Base-by-base conservation (phyloP, 2,329 filamentous ascomycete genomes). In the Thelonectria olida region DNA sequence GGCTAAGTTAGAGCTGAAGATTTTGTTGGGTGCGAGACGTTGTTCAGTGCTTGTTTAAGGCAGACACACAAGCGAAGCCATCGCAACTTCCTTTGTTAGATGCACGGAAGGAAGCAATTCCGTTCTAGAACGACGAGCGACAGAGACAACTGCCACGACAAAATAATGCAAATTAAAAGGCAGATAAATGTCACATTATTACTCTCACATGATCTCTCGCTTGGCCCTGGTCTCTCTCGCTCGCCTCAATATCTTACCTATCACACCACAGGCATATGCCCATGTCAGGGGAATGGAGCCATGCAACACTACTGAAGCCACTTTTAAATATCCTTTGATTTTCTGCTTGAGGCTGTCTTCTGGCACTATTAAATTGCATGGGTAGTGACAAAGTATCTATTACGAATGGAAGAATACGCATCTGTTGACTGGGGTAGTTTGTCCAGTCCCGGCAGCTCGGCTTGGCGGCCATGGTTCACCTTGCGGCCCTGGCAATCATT, bases 401-500 rank as follows among this genome's bases (percentile, higher is more conserved):
- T n/a, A n/a, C n/a, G n/a, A n/a, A n/a, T n/a, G n/a, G n/a, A n/a
- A n/a, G n/a, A n/a, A n/a, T n/a, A n/a, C n/a, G n/a, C n/a, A n/a
- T n/a, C n/a, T n/a, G n/a, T n/a, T n/a, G n/a, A n/a, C n/a, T n/a
- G n/a, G n/a, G n/a, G n/a, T n/a, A n/a, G n/a, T n/a, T n/a, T n/a
- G n/a, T n/a, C n/a, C n/a, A n/a, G n/a, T n/a, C n/a, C n/a, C n/a
- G n/a, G 53, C n/a, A 7, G 12, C 42, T 39, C 19, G 17, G 15
- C 23, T 45, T 28, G 45, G 52, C 23, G 23, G 17, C 15, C 27
- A 17, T 31, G 12, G 38, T 27, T 49, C 27, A 20, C 20, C 41
- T 48, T 22, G 19, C 9, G 23, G 50, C 28, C 23, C 51, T 51
- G 57, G 59, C 27, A 62, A 62, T 49, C 54, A 53, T 62, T 62